Evolutionary conservation across 2,329 filamentous ascomycete genomes (phyloP), one percentile per base, ranked within the genome.

Genomic region (Pseudopyrenochaeta lycopersici): DNA sequence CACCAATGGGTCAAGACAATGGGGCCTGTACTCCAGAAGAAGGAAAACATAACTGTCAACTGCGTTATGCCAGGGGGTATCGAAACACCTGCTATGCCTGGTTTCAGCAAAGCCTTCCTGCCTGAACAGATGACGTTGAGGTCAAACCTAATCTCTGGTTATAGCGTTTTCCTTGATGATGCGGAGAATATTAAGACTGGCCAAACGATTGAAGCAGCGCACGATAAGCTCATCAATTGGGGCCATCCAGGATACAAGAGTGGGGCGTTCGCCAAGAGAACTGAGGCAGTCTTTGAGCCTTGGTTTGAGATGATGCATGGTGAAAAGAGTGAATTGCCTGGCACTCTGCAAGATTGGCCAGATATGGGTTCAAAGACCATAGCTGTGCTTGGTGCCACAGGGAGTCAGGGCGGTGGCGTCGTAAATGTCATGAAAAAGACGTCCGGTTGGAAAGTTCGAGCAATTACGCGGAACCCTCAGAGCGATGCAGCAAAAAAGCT

Each of bases 11-110:
- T 82, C 7, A 67, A 53, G 15, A 62, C 52, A 1, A 40, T 58
- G 0, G 65, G 56, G 1, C 66, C 63, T 3, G 15, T 68, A 2
- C 33, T 63, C 5, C 32, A 45, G n/a, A 39, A 32, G 45, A 81
- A 82, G 52, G 80, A 83, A 30, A 77, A 79, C 40, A 80, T 83
- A 41, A 66, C 72, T n/a, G 75, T 84, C 63, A 83, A 83, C 59
- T 75, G 71, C 27, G 75, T 84, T 4, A 74, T 81, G 52, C 81
- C 82, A 0, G 81, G 81, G 1, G 77, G 79, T 29, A 77, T 83
- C 31, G 68, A 71, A 17, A 84, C 81, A 14, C 49, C 55, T 33
- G 62, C 57, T 11, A 66, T 82, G 21, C 80, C 80, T 2, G 76
- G 72, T 68, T 40, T 67, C 68, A 57, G 50, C 32, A 52, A 54